These are phyloP conservation scores for Thuidium tamariscinum DNA, from an alignment of 225 moss, liverwort and hornwort genomes.

Conservation along the genomic window DNA sequence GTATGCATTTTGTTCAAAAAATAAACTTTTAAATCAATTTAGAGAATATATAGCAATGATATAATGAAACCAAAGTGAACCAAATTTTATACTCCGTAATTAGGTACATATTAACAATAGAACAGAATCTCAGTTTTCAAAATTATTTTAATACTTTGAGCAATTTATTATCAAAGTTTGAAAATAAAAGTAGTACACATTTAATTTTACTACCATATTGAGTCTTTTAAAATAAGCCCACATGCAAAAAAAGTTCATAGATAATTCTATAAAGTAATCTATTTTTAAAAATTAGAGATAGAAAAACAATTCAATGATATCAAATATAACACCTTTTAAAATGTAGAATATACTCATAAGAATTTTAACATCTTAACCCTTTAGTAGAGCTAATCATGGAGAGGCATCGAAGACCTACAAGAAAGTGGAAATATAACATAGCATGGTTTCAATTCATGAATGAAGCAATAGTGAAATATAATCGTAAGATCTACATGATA, in stretches of 20 bases:
- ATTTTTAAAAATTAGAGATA: too few relatives aligned
- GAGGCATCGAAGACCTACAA: too few relatives aligned
- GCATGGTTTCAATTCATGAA: too few relatives aligned
- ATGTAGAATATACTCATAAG: too few relatives aligned
- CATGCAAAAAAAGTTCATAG: background rate
- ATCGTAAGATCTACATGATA: too few relatives aligned
- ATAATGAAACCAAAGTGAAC: background rate
- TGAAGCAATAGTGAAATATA: too few relatives aligned
- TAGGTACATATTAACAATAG: accelerated
- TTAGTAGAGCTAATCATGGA: too few relatives aligned
- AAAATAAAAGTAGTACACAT: background rate
- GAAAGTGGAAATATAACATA: too few relatives aligned
- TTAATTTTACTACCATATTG: background rate
- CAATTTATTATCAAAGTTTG: background rate
- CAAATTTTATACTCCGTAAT: background rate
- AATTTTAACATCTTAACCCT: too few relatives aligned
- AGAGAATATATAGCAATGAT: background rate
- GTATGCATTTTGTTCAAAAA: background rate
- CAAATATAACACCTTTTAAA: too few relatives aligned
- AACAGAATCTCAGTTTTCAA: background rate
- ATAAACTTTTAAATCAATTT: accelerated
- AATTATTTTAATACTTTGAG: background rate
- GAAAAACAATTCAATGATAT: too few relatives aligned
- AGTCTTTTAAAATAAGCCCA: background rate
- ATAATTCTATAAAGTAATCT: background rate